Conservation (phyloP, 768 basidiomycete genomes). For the Rhodosporidiobolus odoratus region DNA sequence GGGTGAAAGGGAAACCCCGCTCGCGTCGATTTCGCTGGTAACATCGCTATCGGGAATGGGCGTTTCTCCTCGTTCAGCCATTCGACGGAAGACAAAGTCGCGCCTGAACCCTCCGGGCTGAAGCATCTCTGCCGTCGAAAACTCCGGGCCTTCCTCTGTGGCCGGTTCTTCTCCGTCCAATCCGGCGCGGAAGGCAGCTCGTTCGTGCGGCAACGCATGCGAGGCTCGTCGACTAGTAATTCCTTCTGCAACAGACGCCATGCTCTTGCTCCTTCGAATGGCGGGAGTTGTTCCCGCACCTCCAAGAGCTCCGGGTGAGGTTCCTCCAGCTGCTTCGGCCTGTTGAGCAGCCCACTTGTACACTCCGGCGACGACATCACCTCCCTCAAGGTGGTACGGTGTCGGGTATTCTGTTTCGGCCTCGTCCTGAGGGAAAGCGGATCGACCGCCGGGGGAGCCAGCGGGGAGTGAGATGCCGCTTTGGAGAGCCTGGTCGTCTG, state of each 20-base stretch:
- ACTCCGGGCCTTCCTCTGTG: neutral
- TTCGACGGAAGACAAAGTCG: slow-evolving; percentile 32
- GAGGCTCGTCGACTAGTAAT: slow-evolving; percentile 1
- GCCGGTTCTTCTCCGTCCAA: slow-evolving; percentile 5
- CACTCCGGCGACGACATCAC: slow-evolving; percentile 28
- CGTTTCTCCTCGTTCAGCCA: slow-evolving; percentile 2
- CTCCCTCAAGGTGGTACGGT: slow-evolving; percentile 36
- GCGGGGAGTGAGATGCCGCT: slow-evolving; percentile 18
- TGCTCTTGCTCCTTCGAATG: slow-evolving; percentile 14
- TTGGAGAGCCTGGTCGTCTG: slow-evolving; percentile 40
- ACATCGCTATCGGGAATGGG: slow-evolving; percentile 14
- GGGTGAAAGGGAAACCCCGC: slow-evolving; percentile 5
- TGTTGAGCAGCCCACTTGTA: slow-evolving; percentile 34
- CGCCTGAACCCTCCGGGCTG: slow-evolving; percentile 38
- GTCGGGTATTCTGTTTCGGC: slow-evolving; percentile 31
- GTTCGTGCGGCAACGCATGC: neutral
- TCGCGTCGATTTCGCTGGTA: slow-evolving; percentile 3
- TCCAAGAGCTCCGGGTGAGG: neutral
- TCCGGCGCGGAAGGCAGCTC: slow-evolving; percentile 14
- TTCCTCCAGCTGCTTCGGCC: neutral
- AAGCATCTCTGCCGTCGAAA: slow-evolving; percentile 32
- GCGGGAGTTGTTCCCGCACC: neutral
- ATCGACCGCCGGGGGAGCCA: slow-evolving; percentile 7
- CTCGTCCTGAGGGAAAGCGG: neutral
- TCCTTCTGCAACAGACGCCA: slow-evolving; percentile 9